Base-by-base conservation (phyloP, 345 rosid genomes). In the Eucalyptus regnans region DNA sequence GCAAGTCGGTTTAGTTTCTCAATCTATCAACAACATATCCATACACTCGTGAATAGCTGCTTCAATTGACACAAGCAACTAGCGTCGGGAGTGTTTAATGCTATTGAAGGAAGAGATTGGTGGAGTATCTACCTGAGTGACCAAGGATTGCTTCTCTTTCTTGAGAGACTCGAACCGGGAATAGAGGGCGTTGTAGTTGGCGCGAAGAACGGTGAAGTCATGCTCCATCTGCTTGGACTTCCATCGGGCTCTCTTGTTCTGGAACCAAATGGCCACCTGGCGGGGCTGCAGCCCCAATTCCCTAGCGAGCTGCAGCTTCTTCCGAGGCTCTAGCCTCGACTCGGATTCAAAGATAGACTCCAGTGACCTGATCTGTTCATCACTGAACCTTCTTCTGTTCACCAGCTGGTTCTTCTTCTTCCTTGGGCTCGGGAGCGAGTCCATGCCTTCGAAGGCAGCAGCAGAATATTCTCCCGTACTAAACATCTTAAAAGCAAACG, bases 221-320 rank as follows among this genome's bases (percentile, higher is more conserved):
- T 92, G 92, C 92, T 95, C 97, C 44, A 96, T 90, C 91, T 92
- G 96, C 90, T 95, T 96, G 9, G 98, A 92, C 88, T 95, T 96
- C 97, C 97, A 95, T 58, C 98, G 94, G 54, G 99, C 98, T 91
- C 99, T 93, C 90, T 91, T 94, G 94, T 97, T 97, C 89, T 97
- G 98, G 89, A 97, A 95, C 98, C 99, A 97, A 87, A 97, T 96
- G 87, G 99, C 97, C 48, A 97, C 95, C 90, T 97, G 99, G 66
- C 97, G 95, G 86, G 99, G 98, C 90, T 96, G 96, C 68, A 97
- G 92, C 89, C 95, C 97, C 22, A 97, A 93, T 88, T 97, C 98
- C 86, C 91, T 90, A 5, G 99, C 98, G 18, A 95, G 49, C 88
- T 93, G 92, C 89, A 93, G 86, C 91, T 97, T 97, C 96, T 93